Evolutionary conservation across 257 asterid species (phyloP), one percentile per base, ranked within the genome.

Genomic region (Solanum megistacrolobum): DNA sequence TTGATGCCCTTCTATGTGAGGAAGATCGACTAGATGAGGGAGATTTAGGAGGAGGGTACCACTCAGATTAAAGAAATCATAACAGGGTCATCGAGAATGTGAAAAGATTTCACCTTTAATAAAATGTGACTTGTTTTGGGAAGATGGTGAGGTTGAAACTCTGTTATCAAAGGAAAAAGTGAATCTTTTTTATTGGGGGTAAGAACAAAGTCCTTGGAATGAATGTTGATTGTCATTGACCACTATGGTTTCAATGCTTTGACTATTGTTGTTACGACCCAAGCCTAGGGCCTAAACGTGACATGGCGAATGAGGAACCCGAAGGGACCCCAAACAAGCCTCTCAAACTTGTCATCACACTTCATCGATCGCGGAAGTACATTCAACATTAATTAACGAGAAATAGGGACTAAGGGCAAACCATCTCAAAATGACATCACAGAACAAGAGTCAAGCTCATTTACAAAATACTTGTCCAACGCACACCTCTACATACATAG

Each of bases 41-140:
- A 68, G 90, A 88, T 81, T 87, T 78, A 32, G 69, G 29, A 23
- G 69, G 27, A 60, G 29, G 14, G 31, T n/a, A n/a, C 71, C 14
- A 3, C 5, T 62, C 71, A 62, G 31, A 62, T 8, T 31, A 89
- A 86, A 16, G 88, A 86, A 83, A 62, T 81, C 23, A 34, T 16
- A 84, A 87, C 86, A 72, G 87, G 90, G 39, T 87, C 1, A 68
- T 89, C 88, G 90, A 87, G 12, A 39, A 46, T 46, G 58, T 46
- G 20, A 46, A 46, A 46, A 46, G 32, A 89, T 90, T 52, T 88
- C 89, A 84, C 35, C 89, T 91, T 90, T 93, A 46, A 86, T 84
- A 48, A 95, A 92, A 88, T 93, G 90, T 83, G 98, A 96, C 93
- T 83, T 94, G 81, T 92, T 92, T 69, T 96, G 98, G 99, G 99